Percentiles rank a stretch among this genome's conserved stretches.
These are phyloP conservation scores for Penicillium subrubescens DNA, from an alignment of 495 filamentous ascomycete genomes.

Conservation along the genomic window DNA sequence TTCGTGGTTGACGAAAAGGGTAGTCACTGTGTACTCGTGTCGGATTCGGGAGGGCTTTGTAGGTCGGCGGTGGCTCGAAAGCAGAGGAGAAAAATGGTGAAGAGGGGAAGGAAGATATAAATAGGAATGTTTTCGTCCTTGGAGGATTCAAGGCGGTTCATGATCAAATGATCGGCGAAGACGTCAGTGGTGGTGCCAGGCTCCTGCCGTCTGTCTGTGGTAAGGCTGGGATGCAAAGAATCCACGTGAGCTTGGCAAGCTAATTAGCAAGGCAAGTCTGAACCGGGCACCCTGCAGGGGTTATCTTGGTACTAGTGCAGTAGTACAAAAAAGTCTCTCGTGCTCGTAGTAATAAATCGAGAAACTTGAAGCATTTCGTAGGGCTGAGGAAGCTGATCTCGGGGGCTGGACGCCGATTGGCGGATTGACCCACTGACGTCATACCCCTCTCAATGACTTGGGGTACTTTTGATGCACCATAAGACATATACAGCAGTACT, in stretches of 20 bases:
- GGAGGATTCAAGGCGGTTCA: slow-evolving; percentile 32
- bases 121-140: slow-evolving; percentile 34
- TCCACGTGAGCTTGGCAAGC: neutral
- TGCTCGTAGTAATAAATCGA: neutral
- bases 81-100: slow-evolving; percentile 32
- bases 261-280: neutral
- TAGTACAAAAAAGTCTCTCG: neutral
- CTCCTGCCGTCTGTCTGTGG: neutral
- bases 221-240: neutral
- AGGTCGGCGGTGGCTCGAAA: slow-evolving; percentile 33
- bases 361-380: neutral
- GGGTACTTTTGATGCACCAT: neutral
- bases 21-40: neutral
- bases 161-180: slow-evolving; percentile 22
- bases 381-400: slow-evolving; percentile 12
- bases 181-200: slow-evolving; percentile 15
- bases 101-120: slow-evolving; percentile 38
- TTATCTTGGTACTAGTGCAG: neutral
- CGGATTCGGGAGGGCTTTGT: slow-evolving; percentile 18
- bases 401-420: neutral
- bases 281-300: neutral
- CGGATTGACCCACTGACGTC: slow-evolving; percentile 8
- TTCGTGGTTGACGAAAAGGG: neutral
- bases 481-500: neutral
- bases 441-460: neutral